Conservation (phyloP, 805 yeast genomes). For the Candida odintsovae region DNA sequence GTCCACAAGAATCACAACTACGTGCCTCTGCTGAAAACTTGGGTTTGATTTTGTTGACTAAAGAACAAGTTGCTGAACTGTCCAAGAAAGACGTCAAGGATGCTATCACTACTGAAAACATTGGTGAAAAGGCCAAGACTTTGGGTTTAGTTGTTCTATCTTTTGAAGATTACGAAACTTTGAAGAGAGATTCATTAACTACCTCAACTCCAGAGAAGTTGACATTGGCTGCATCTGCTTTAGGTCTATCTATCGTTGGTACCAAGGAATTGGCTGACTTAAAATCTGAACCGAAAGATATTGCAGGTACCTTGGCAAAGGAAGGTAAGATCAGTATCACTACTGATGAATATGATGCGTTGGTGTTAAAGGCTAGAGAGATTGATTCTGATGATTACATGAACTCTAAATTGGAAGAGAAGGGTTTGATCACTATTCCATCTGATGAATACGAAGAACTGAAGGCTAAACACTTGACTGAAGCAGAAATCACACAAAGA, state of each 20-base stretch:
- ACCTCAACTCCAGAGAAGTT: constrained; percentile 2
- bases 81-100: constrained; percentile 1
- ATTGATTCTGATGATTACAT: neutral
- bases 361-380: neutral
- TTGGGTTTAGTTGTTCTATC: constrained; percentile 4
- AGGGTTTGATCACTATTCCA: neutral
- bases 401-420: neutral
- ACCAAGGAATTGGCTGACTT: neutral
- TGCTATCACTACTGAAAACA: neutral
- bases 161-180: constrained; percentile 1
- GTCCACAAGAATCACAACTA: constrained; percentile 13
- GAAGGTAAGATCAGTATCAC: neutral
- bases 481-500: neutral
- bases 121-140: constrained; percentile 2
- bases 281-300: neutral
- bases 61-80: constrained; percentile 15
- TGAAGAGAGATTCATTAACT: neutral
- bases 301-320: neutral
- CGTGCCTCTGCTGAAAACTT: constrained; percentile 12
- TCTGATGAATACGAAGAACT: neutral
- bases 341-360: neutral
- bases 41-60: constrained; percentile 20
- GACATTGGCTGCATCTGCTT: constrained; percentile 5
- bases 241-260: constrained; percentile 4
- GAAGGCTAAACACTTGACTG: neutral